phyloP scores from a whole-genome alignment of 2,329 filamentous ascomycete species.

The Colletotrichum sp. region DNA sequence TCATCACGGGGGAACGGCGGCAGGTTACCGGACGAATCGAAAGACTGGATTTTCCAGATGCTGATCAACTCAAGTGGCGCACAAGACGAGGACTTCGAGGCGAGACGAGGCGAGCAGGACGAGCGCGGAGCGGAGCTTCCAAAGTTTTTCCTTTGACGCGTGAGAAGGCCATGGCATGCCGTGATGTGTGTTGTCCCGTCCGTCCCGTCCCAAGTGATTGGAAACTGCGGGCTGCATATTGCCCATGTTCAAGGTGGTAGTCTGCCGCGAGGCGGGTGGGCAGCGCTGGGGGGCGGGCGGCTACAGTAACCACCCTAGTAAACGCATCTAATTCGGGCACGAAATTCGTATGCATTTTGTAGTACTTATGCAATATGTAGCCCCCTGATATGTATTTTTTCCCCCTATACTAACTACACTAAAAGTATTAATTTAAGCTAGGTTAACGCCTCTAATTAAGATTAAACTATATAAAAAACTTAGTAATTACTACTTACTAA shows the following conservation, averaged over 20 bases:
- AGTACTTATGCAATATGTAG: too few species aligned
- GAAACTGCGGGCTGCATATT: conserved; percentile 13
- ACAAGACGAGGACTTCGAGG: not conserved
- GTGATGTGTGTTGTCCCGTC: conserved; percentile 2
- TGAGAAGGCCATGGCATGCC: not conserved
- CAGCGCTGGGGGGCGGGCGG: not conserved
- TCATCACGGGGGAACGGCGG: conserved; percentile 1
- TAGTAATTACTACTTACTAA: too few species aligned
- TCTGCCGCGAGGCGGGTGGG: not conserved
- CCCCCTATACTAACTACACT: too few species aligned
- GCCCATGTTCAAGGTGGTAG: not conserved
- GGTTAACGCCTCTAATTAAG: too few species aligned
- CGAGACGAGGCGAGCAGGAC: not conserved
- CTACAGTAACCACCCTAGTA: not conserved
- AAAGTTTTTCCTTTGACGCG: not conserved
- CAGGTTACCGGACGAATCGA: conserved; percentile 11
- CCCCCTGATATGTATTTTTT: too few species aligned
- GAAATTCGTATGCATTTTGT: too few species aligned
- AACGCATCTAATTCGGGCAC: too few species aligned
- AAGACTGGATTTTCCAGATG: conserved; percentile 3
- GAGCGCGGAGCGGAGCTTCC: conserved; percentile 3
- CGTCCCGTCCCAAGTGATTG: conserved; percentile 15
- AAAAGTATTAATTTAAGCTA: too few species aligned
- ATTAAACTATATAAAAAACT: too few species aligned
- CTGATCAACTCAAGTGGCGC: conserved; percentile 5